Base-by-base conservation (phyloP, 768 basidiomycete species). In the Leccinum variicolor region DNA sequence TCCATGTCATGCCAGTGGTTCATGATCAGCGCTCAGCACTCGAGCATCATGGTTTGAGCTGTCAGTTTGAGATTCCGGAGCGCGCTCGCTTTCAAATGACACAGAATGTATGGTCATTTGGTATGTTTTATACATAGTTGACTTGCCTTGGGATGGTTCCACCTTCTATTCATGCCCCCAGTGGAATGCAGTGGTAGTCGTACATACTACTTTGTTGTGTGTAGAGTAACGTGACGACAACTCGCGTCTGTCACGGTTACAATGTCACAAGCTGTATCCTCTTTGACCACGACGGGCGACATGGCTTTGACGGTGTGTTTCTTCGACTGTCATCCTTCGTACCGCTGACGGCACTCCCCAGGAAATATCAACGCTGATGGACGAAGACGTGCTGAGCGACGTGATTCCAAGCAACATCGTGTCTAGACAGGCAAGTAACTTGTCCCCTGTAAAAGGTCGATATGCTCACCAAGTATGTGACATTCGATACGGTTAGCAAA, bases 341-440 rank as follows among this genome's bases (percentile, higher is more conserved):
- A 14, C 13, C 6, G 23, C 48, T 66, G 23, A 68, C 21, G n/a
- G 9, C 5, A 25, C 6, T 23, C n/a, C 21, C 3, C 28, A 73
- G 65, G 63, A 66, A 31, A 46, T 34, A 4, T 41, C 57, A 21
- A 53, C 21, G 1, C 64, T 59, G 9, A 76, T 75, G 66, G 84
- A 85, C 13, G 93, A 94, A 53, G 94, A 95, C 71, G 87, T 92
- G 51, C 80, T 97, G 59, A 92, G 90, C 66, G 94, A 96, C 71
- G 84, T 95, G 56, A 86, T 96, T 8, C 94, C 94, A 2, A 90
- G 87, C 70, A 92, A 93, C 69, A 92, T 95, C 61, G 87, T 94
- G 48, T 94, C 92, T 55, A 84, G 94, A 66, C 89, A 92, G 78
- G 92, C 89, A 66, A 57, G 79, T 70, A 39, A 26, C 13, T 10